Percentiles rank a stretch among this genome's conserved stretches.
Conservation (phyloP, 2,329 filamentous ascomycete genomes). For the Bipolaris cookei region DNA sequence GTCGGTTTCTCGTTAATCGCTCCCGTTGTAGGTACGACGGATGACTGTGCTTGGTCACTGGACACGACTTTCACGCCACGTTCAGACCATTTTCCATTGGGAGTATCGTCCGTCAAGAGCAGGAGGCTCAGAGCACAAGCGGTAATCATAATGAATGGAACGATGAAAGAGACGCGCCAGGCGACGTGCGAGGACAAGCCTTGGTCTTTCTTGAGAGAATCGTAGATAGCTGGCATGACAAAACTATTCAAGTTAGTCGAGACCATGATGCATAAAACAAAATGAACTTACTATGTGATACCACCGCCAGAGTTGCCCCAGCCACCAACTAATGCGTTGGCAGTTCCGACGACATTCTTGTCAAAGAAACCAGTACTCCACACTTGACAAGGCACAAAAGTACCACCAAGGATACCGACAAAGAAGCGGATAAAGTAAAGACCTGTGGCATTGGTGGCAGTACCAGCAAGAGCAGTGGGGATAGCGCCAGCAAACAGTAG, state of each 20-base stretch:
- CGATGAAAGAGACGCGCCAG: slow-evolving; percentile 84
- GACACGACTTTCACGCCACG: slow-evolving; percentile 65
- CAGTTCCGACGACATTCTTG: slow-evolving; percentile 87
- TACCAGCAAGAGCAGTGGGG: slow-evolving; percentile 81
- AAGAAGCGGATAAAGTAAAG: slow-evolving; percentile 80
- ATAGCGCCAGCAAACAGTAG: slow-evolving; percentile 78
- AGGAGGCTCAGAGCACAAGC: slow-evolving; percentile 71
- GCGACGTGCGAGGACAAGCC: slow-evolving; percentile 70
- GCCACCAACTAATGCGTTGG: slow-evolving; percentile 83
- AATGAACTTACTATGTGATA: slow-evolving; percentile 70
- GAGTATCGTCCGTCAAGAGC: slow-evolving; percentile 78
- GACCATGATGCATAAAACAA: background rate
- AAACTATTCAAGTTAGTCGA: slow-evolving; percentile 57
- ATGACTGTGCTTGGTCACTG: slow-evolving; percentile 56
- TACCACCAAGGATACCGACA: slow-evolving; percentile 77
- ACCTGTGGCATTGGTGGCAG: slow-evolving; percentile 70
- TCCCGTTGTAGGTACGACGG: slow-evolving; percentile 60
- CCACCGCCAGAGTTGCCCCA: slow-evolving; percentile 89
- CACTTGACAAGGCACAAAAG: slow-evolving; percentile 86
- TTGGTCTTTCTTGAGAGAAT: slow-evolving; percentile 68
- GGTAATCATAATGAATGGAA: slow-evolving; percentile 79
- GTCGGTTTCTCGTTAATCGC: slow-evolving; percentile 54
- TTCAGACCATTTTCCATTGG: slow-evolving; percentile 80
- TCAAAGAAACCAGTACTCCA: slow-evolving; percentile 95
- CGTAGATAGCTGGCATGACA: slow-evolving; percentile 88